These are phyloP conservation scores for Cenchrus purpureus DNA, from an alignment of 176 grass and related monocot genomes.

Conservation along the genomic window DNA sequence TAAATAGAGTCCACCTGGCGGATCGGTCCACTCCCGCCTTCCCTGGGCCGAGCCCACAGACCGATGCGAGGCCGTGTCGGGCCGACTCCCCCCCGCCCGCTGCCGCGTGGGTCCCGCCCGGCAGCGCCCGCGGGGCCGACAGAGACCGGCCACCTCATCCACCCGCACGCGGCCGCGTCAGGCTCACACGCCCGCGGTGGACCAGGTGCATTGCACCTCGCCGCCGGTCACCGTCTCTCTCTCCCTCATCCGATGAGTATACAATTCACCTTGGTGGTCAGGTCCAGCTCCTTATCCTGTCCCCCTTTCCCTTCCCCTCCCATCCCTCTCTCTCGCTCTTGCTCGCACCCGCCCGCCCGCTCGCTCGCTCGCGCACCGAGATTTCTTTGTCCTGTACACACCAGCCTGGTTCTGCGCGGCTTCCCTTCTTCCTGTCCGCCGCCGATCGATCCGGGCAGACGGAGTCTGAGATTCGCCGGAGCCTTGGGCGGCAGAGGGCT, in stretches of 20 bases:
- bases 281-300: conserved; percentile 48
- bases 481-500: background rate
- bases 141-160: background rate
- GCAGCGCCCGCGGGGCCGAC: background rate
- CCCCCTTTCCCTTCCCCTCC: background rate
- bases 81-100: too few relatives aligned
- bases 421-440: background rate
- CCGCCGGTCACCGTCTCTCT: background rate
- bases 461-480: background rate
- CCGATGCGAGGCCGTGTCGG: too few relatives aligned
- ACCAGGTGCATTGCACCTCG: conserved; percentile 16
- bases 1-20: background rate
- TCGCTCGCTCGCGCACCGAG: background rate
- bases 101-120: background rate
- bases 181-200: background rate
- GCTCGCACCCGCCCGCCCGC: background rate
- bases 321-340: background rate
- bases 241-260: background rate
- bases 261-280: conserved; percentile 1
- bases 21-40: background rate
- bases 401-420: background rate
- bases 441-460: conserved; percentile 1
- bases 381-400: conserved; percentile 28
- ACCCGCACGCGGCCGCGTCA: background rate
- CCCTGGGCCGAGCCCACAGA: background rate